Evolutionary conservation across 2,329 filamentous ascomycete species (phyloP).

Genomic region (Alternaria atra): DNA sequence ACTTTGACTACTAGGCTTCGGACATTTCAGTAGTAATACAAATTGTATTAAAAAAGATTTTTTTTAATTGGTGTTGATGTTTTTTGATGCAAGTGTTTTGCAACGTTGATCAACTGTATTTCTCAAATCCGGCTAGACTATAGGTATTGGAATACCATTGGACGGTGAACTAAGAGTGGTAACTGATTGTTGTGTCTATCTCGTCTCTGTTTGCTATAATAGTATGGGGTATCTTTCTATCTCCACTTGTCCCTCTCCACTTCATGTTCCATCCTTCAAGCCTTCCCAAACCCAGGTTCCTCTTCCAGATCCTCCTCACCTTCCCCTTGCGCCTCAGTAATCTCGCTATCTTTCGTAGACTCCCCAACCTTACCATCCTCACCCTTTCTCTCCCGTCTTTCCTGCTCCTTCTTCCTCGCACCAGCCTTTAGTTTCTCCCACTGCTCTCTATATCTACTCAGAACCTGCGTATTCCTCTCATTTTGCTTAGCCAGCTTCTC

Average conservation of each 20-base stretch:
- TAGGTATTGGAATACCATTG: no score
- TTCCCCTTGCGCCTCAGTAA: constrained; percentile 5
- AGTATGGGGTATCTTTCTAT: not conserved
- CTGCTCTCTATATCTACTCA: constrained; percentile 67
- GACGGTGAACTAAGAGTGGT: not conserved
- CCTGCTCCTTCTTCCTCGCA: constrained; percentile 55
- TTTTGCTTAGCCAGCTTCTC: constrained; percentile 70
- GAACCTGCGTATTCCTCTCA: constrained; percentile 64
- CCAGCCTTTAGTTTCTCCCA: constrained; percentile 76
- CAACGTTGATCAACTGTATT: no score
- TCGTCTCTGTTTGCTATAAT: not conserved
- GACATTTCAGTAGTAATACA: constrained; percentile 1
- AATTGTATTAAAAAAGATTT: not conserved
- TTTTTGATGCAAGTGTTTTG: no score
- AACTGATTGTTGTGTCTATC: not conserved
- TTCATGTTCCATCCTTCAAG: constrained; percentile 10
- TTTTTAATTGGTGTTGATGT: not conserved
- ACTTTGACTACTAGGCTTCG: not conserved
- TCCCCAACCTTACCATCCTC: constrained; percentile 23
- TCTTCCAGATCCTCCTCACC: constrained; percentile 25
- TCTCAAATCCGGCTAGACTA: no score
- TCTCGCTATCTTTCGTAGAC: constrained; percentile 27
- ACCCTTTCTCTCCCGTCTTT: constrained; percentile 34
- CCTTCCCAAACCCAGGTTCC: constrained; percentile 45
- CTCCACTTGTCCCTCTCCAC: not conserved